phyloP scores from a whole-genome alignment of 441 rosid genomes.

The Croton setiger region DNA sequence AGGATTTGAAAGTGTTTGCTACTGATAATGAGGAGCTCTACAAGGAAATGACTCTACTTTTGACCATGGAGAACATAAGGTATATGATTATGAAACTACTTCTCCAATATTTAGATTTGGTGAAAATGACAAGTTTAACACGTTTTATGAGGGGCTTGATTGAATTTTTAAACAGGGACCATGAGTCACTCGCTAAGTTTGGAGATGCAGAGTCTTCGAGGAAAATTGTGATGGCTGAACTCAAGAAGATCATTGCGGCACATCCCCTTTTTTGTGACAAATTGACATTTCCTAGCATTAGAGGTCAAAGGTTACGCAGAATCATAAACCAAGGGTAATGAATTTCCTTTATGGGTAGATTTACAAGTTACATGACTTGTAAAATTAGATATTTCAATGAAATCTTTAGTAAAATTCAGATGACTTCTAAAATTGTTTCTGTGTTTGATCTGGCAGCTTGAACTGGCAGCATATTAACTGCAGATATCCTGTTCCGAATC shows the following conservation, averaged over 20 bases:
- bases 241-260: slow-evolving; percentile 46
- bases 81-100: slow-evolving; percentile 6
- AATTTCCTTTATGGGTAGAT: too few species aligned
- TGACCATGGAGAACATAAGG: slow-evolving; percentile 50
- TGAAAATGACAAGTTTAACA: not conserved
- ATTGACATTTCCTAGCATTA: slow-evolving; percentile 43
- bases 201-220: slow-evolving; percentile 48
- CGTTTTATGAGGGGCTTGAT: slow-evolving; percentile 9
- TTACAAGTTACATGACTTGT: too few species aligned
- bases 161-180: slow-evolving; percentile 37
- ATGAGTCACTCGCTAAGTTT: slow-evolving; percentile 40
- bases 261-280: slow-evolving; percentile 47
- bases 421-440: slow-evolving; percentile 12
- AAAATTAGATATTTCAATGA: not conserved
- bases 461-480: slow-evolving; percentile 49
- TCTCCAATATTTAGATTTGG: slow-evolving; percentile 1
- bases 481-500: slow-evolving; percentile 42
- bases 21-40: slow-evolving; percentile 35
- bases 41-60: slow-evolving; percentile 49
- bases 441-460: slow-evolving; percentile 36
- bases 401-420: not conserved
- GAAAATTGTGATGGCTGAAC: slow-evolving; percentile 35
- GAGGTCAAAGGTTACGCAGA: slow-evolving; percentile 42
- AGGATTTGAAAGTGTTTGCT: slow-evolving; percentile 51
- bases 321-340: slow-evolving; percentile 55